phyloP scores from a whole-genome alignment of 1,284 basidiomycete species.

The Apiotrichum mycotoxinovorans region DNA sequence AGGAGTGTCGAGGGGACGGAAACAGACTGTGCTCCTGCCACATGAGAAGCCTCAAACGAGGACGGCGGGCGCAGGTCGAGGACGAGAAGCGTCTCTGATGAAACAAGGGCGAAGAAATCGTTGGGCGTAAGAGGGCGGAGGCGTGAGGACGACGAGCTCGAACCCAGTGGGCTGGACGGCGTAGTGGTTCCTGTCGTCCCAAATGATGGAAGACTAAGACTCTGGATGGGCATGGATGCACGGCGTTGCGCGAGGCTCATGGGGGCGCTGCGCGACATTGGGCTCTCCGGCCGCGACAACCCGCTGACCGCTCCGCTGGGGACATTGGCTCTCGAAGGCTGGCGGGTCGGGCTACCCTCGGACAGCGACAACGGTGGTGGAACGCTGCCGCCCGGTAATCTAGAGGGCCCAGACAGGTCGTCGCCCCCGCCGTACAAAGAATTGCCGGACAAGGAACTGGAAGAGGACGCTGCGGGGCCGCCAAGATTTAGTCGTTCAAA shows the following conservation, averaged over 20 bases:
- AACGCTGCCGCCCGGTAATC: not conserved
- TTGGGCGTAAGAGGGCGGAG: constrained; percentile 26
- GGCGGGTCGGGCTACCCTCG: not conserved
- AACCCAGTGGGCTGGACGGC: not conserved
- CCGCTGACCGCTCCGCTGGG: constrained; percentile 1
- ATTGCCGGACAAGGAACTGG: not conserved
- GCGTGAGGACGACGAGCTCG: not conserved
- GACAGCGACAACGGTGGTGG: not conserved
- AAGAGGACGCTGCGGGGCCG: not conserved
- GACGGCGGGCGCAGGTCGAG: constrained; percentile 86
- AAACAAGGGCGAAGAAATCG: constrained; percentile 19
- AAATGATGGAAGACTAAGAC: not conserved
- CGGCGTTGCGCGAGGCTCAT: constrained; percentile 7
- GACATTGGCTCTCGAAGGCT: not conserved
- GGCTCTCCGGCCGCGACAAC: not conserved
- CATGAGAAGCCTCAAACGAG: constrained; percentile 62
- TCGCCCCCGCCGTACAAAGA: no score
- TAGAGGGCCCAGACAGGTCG: not conserved
- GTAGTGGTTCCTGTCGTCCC: not conserved
- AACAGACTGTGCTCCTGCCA: constrained; percentile 74
- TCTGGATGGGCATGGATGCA: constrained; percentile 1
- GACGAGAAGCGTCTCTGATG: constrained; percentile 53
- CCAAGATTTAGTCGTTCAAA: constrained; percentile 48
- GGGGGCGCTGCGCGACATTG: not conserved
- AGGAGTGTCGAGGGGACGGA: constrained; percentile 92